Evolutionary conservation across 805 yeast genomes (phyloP).

Genomic region (Ogataea ramenticola): DNA sequence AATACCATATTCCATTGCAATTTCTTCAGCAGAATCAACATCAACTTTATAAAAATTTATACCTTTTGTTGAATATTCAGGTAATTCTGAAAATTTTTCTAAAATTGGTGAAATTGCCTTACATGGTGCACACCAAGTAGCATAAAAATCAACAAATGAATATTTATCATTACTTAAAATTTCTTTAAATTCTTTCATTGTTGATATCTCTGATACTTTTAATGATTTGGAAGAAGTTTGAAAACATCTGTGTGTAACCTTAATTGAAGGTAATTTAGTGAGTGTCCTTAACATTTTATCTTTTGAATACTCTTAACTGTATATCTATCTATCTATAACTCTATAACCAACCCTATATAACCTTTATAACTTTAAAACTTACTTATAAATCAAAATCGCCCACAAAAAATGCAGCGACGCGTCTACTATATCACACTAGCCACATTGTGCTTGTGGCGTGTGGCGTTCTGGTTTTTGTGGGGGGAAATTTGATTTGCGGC

Average conservation of each 20-base stretch:
- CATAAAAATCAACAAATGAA: constrained; percentile 58
- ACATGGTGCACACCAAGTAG: constrained; percentile 79
- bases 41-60: constrained; percentile 65
- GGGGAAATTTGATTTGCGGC: no score
- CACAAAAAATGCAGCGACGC: no score
- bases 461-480: no score
- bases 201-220: constrained; percentile 27
- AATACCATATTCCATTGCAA: constrained; percentile 55
- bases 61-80: constrained; percentile 28
- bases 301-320: no score
- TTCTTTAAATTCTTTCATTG: constrained; percentile 28
- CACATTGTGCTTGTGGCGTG: no score
- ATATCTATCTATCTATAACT: no score
- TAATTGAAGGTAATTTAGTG: no score
- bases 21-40: constrained; percentile 54
- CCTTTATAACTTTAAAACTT: no score
- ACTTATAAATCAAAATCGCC: no score
- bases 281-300: no score
- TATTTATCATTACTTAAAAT: constrained; percentile 30
- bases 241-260: constrained; percentile 2
- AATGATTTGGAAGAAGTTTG: constrained; percentile 3
- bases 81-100: constrained; percentile 33
- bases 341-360: no score
- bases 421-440: no score
- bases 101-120: constrained; percentile 60